phyloP scores from a whole-genome alignment of 805 yeast genomes.

The Teunomyces aglyptinius region DNA sequence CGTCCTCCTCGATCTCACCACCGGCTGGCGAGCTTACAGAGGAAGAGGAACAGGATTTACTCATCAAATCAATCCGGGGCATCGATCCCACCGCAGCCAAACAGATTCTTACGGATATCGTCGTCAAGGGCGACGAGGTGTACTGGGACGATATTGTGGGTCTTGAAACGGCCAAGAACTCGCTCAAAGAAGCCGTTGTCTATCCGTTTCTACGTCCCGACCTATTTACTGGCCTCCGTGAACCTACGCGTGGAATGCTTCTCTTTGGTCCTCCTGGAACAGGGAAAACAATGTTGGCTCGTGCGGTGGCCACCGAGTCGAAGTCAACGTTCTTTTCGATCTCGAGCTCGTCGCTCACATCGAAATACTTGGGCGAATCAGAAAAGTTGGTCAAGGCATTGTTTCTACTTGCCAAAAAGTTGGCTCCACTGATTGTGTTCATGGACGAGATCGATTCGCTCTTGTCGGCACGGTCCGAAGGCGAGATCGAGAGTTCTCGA shows the following conservation, averaged over 20 bases:
- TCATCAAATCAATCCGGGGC: constrained; percentile 56
- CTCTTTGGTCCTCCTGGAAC: constrained; percentile 99
- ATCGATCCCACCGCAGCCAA: constrained; percentile 77
- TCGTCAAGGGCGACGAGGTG: constrained; percentile 86
- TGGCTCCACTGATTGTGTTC: constrained; percentile 91
- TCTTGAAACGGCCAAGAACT: constrained; percentile 78
- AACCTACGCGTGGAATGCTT: constrained; percentile 95
- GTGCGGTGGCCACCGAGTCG: constrained; percentile 95
- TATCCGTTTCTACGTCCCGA: constrained; percentile 95
- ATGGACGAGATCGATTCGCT: constrained; percentile 95
- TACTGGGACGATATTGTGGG: constrained; percentile 97
- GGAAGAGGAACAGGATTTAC: constrained; percentile 22
- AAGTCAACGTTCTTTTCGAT: constrained; percentile 90
- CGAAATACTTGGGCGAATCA: constrained; percentile 86
- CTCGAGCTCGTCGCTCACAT: constrained; percentile 84
- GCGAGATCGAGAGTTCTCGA: constrained; percentile 85
- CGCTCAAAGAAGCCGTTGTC: constrained; percentile 91
- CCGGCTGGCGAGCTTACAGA: constrained; percentile 12
- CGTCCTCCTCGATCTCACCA: not conserved
- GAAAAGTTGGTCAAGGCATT: constrained; percentile 90
- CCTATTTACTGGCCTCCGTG: constrained; percentile 83
- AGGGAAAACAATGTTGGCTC: constrained; percentile 94
- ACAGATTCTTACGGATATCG: constrained; percentile 84
- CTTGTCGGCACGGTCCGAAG: constrained; percentile 69
- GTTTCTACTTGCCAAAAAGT: constrained; percentile 75